Evolutionary conservation across 2,329 filamentous ascomycete species (phyloP).

Genomic region (Cladophialophora chaetospira): DNA sequence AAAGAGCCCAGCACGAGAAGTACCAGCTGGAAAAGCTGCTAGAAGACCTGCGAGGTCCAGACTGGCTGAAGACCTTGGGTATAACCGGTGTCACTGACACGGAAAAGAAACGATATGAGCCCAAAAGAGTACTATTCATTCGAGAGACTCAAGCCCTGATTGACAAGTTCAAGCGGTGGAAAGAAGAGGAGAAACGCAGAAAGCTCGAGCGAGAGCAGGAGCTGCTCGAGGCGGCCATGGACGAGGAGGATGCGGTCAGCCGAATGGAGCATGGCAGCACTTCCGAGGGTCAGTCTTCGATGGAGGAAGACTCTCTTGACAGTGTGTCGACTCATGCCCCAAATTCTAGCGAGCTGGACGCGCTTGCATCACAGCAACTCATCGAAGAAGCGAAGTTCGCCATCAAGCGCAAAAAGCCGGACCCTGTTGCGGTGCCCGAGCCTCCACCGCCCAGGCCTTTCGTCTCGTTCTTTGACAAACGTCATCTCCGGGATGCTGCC

Average conservation of each 20-base stretch:
- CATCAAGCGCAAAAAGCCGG: slow-evolving; percentile 26
- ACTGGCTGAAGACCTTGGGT: slow-evolving; percentile 92
- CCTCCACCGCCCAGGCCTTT: slow-evolving; percentile 62
- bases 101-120: slow-evolving; percentile 83
- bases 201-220: slow-evolving; percentile 74
- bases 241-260: slow-evolving; percentile 30
- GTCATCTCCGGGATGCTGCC: slow-evolving; percentile 76
- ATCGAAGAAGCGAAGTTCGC: slow-evolving; percentile 68
- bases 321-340: slow-evolving; percentile 52
- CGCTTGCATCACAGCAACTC: slow-evolving; percentile 71
- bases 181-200: slow-evolving; percentile 81
- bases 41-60: slow-evolving; percentile 82
- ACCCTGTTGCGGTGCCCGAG: slow-evolving; percentile 4
- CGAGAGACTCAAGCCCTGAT: slow-evolving; percentile 78
- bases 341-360: slow-evolving; percentile 70
- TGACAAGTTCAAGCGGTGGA: slow-evolving; percentile 86
- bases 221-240: slow-evolving; percentile 48
- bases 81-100: slow-evolving; percentile 82
- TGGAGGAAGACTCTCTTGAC: slow-evolving; percentile 18
- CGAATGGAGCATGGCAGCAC: slow-evolving; percentile 24
- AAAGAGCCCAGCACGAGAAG: slow-evolving; percentile 67
- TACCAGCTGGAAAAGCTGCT: slow-evolving; percentile 67
- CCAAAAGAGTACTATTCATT: slow-evolving; percentile 82
- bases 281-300: neutral
- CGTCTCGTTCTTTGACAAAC: slow-evolving; percentile 83